Evolutionary conservation across 768 basidiomycete species (phyloP).

Genomic region (Daedaleopsis sinensis): DNA sequence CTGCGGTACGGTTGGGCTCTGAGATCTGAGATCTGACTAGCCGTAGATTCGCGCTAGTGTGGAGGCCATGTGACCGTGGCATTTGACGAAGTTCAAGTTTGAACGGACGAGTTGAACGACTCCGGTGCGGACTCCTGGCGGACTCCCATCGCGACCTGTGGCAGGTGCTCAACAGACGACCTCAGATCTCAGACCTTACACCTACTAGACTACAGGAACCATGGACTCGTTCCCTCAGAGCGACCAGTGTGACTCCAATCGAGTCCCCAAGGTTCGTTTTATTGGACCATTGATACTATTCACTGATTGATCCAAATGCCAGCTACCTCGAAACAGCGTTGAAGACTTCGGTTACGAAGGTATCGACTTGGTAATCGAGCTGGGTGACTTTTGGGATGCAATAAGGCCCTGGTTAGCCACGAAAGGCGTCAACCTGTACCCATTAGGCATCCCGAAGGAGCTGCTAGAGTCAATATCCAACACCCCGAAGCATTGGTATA

Average conservation of each 20-base stretch:
- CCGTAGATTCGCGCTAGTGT: background rate
- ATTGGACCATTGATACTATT: background rate
- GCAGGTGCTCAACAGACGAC: no score
- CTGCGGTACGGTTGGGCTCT: no score
- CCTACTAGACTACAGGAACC: no score
- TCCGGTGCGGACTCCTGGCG: no score
- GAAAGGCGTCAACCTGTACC: background rate
- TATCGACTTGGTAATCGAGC: background rate
- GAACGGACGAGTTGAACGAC: background rate
- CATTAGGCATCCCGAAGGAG: background rate
- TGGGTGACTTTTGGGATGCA: background rate
- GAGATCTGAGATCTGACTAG: no score
- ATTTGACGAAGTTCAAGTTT: background rate
- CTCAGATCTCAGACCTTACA: no score
- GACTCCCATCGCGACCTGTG: no score
- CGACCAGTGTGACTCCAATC: background rate
- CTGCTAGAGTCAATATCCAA: no score
- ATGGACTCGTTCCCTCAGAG: no score
- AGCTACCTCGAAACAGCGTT: background rate
- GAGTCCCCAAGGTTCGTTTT: background rate
- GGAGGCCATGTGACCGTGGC: background rate
- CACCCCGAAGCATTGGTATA: background rate
- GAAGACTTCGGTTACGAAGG: background rate
- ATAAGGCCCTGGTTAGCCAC: background rate
- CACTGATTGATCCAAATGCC: background rate